Conservation (phyloP, 768 basidiomycete species). For the Gymnopilus dilepis region DNA sequence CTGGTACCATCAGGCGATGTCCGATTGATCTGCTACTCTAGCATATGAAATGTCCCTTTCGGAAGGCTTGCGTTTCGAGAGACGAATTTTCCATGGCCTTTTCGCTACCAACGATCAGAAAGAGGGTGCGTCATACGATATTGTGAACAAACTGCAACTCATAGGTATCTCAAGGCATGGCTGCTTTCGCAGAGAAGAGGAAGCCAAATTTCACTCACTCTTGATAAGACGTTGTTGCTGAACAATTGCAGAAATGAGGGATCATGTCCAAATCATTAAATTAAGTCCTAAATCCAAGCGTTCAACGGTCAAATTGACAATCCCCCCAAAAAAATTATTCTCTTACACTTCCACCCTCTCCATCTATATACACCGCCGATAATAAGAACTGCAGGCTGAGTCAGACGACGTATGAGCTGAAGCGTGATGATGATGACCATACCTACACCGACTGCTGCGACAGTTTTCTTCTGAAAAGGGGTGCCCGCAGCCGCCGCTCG, state of each 20-base stretch:
- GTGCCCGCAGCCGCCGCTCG: conserved; percentile 68
- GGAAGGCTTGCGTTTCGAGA: conserved; percentile 87
- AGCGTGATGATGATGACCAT: conserved; percentile 22
- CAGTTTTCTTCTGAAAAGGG: conserved; percentile 60
- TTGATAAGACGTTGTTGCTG: conserved; percentile 18
- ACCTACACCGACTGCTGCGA: conserved; percentile 71
- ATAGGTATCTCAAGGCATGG: conserved; percentile 70
- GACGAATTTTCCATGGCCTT: conserved; percentile 86
- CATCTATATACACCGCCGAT: conserved; percentile 46
- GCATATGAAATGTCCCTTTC: conserved; percentile 82
- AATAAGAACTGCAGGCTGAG: conserved; percentile 34
- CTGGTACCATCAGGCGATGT: not conserved
- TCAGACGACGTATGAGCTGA: not conserved
- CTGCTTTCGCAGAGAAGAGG: conserved; percentile 93
- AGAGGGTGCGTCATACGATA: conserved; percentile 66
- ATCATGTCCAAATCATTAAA: not conserved
- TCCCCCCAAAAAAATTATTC: not conserved
- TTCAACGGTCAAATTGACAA: not conserved
- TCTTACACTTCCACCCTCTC: conserved; percentile 32
- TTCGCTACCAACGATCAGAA: conserved; percentile 97
- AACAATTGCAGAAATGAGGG: not conserved
- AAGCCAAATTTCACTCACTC: conserved; percentile 81
- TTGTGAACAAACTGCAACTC: not conserved
- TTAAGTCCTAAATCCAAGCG: not conserved
- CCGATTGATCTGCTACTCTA: conserved; percentile 26